Percentiles rank a stretch among this genome's conserved stretches.
These are phyloP conservation scores for Boeremia lycopersici DNA, from an alignment of 2,329 filamentous ascomycete species.

Conservation along the genomic window DNA sequence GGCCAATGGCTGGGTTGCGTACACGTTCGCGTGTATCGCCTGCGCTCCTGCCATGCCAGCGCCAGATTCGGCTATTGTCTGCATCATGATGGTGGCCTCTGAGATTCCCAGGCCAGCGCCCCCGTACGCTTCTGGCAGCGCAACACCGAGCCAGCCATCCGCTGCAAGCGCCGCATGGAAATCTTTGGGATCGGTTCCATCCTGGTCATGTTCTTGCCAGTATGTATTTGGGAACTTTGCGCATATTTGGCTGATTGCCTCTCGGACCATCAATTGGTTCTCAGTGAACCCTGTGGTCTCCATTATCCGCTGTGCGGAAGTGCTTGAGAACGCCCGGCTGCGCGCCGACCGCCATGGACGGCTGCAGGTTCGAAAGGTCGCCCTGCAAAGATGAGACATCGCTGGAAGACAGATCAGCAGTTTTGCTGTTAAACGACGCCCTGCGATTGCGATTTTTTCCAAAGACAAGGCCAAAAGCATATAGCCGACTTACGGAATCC, in stretches of 20 bases:
- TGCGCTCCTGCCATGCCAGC: constrained; percentile 76
- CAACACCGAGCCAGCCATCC: constrained; percentile 82
- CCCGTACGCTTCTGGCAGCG: constrained; percentile 74
- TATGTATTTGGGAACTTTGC: constrained; percentile 73
- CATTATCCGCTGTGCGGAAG: constrained; percentile 61
- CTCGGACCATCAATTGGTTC: constrained; percentile 73
- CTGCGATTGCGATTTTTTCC: not conserved
- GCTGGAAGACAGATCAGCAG: not conserved
- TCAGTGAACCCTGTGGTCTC: constrained; percentile 74
- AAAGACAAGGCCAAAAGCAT: constrained; percentile 1
- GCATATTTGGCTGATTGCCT: constrained; percentile 72
- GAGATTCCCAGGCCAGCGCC: constrained; percentile 78
- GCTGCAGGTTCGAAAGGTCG: constrained; percentile 1
- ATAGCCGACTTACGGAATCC: constrained; percentile 12
- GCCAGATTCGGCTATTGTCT: constrained; percentile 77
- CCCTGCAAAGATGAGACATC: constrained; percentile 3
- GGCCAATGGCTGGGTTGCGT: constrained; percentile 76
- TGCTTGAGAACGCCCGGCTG: constrained; percentile 38
- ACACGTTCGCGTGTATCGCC: constrained; percentile 68
- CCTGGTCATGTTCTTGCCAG: constrained; percentile 76
- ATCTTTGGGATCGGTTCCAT: constrained; percentile 72
- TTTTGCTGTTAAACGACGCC: not conserved
- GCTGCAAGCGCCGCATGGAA: constrained; percentile 76
- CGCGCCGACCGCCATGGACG: constrained; percentile 5
- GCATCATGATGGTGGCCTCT: constrained; percentile 87